phyloP scores from a whole-genome alignment of 1,284 basidiomycete species.

The Mycosarcoma maydis region DNA sequence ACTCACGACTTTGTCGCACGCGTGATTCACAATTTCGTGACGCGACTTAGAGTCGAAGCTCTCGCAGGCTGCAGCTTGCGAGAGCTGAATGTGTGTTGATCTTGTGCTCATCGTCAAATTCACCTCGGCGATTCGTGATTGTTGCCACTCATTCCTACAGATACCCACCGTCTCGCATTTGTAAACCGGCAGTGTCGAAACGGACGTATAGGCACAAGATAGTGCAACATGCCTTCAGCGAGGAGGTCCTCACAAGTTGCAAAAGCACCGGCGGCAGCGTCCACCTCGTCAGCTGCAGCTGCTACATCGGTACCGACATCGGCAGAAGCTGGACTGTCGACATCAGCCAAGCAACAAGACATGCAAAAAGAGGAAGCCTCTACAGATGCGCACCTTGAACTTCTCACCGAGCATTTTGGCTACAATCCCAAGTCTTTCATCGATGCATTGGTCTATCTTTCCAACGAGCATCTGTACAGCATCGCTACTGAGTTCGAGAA shows the following conservation, averaged over 20 bases:
- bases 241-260: conserved; percentile 17
- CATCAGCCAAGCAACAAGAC: conserved; percentile 1
- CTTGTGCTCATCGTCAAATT: conserved; percentile 10
- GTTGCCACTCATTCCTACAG: no score
- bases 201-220: no score
- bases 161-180: no score
- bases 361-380: conserved; percentile 35
- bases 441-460: conserved; percentile 60
- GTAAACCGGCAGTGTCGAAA: no score
- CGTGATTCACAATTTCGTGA: conserved; percentile 19
- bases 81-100: conserved; percentile 24
- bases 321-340: conserved; percentile 18
- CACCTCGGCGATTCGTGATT: background rate
- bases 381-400: conserved; percentile 47
- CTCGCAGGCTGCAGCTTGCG: background rate
- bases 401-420: conserved; percentile 66
- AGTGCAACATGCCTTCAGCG: conserved; percentile 34
- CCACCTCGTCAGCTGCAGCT: conserved; percentile 1
- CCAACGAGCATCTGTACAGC: conserved; percentile 64
- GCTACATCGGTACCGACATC: conserved; percentile 8
- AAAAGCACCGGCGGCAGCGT: background rate
- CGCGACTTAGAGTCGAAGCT: conserved; percentile 14
- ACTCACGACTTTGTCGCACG: conserved; percentile 8
- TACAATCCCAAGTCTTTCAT: conserved; percentile 62
- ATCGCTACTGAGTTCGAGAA: conserved; percentile 58